Percentiles rank a stretch among this genome's conserved stretches.
These are phyloP conservation scores for Xylaria scruposa DNA, from an alignment of 495 filamentous ascomycete species.

Conservation along the genomic window DNA sequence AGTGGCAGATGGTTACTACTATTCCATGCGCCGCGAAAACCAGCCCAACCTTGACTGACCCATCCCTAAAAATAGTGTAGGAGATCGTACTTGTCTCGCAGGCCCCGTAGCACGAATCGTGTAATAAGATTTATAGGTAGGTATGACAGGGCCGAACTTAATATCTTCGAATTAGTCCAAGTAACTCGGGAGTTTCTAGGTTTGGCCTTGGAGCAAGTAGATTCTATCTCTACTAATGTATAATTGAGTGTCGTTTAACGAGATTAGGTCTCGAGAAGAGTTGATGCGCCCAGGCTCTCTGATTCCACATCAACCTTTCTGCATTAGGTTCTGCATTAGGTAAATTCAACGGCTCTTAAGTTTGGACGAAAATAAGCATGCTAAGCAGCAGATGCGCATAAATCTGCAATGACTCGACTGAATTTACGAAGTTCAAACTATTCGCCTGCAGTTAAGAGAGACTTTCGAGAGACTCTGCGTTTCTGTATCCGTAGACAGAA, in stretches of 20 bases:
- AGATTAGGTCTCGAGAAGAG: not conserved
- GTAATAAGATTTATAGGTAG: not conserved
- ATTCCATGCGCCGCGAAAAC: not conserved
- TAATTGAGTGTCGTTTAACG: not conserved
- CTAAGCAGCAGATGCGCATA: not conserved
- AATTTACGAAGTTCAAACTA: no score
- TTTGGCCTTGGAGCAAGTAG: not conserved
- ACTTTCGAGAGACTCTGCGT: not conserved
- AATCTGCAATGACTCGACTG: not conserved
- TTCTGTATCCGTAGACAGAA: not conserved
- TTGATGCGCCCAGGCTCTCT: not conserved
- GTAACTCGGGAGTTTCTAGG: not conserved
- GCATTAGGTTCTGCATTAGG: no score
- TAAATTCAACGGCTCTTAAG: no score
- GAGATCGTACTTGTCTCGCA: not conserved
- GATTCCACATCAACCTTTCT: not conserved
- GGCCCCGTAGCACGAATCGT: not conserved
- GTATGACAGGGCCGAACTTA: not conserved
- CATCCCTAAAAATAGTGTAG: slow-evolving; percentile 10
- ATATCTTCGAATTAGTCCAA: not conserved
- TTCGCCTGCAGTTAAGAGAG: no score
- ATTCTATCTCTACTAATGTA: not conserved
- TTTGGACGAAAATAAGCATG: not conserved
- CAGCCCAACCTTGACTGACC: slow-evolving; percentile 5
- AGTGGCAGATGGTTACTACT: not conserved